Conservation (phyloP, 768 basidiomycete genomes). For the Holtermannia corniformis region DNA sequence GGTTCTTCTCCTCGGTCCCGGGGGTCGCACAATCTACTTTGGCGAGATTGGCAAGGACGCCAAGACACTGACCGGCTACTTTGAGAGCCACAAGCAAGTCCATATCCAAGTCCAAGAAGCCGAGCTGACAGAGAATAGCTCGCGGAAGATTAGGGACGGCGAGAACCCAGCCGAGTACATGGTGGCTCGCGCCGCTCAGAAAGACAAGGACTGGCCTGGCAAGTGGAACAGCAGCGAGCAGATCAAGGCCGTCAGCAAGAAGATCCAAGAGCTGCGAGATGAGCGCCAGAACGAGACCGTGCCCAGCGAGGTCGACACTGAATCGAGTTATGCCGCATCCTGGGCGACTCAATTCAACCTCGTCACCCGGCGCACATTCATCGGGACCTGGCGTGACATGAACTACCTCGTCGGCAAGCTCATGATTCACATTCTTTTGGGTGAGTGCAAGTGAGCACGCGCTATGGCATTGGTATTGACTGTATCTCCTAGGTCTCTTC, state of each 20-base stretch:
- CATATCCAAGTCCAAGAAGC: no score
- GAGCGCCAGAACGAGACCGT: background rate
- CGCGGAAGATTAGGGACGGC: slow-evolving; percentile 51
- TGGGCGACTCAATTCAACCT: slow-evolving; percentile 50
- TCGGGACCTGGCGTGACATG: slow-evolving; percentile 32
- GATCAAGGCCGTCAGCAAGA: slow-evolving; percentile 5
- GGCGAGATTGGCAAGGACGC: slow-evolving; percentile 54
- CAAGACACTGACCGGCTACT: slow-evolving; percentile 57
- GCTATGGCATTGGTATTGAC: no score
- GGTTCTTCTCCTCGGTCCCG: slow-evolving; percentile 60
- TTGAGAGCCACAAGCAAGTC: no score
- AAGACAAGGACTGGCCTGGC: slow-evolving; percentile 45
- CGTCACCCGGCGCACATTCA: slow-evolving; percentile 34
- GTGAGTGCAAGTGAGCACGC: slow-evolving; percentile 27
- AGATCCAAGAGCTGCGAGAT: background rate
- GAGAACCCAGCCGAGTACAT: slow-evolving; percentile 67
- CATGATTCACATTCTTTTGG: slow-evolving; percentile 28
- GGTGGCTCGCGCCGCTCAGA: slow-evolving; percentile 47
- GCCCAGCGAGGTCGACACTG: background rate
- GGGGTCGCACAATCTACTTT: slow-evolving; percentile 63
- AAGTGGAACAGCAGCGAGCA: slow-evolving; percentile 40
- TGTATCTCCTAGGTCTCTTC: no score
- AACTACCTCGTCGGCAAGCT: slow-evolving; percentile 43
- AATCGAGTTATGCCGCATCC: slow-evolving; percentile 47
- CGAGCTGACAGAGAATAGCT: no score